These are phyloP conservation scores for Choricystis sp. DNA, from an alignment of 139 green algal genomes.

Conservation along the genomic window DNA sequence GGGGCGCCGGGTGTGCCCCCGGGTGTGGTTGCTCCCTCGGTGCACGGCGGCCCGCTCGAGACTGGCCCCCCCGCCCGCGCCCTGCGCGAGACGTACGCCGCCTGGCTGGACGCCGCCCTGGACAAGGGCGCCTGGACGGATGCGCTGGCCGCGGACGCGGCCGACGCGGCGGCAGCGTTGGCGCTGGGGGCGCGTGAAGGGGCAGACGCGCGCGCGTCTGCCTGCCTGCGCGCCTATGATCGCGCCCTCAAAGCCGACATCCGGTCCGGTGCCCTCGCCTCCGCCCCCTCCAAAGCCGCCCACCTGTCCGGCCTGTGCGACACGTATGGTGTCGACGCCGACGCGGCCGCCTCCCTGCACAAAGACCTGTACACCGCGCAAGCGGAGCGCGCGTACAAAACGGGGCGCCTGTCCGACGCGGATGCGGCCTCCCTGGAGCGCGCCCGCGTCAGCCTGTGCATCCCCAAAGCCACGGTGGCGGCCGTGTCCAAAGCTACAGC, in stretches of 20 bases:
- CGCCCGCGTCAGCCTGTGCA: slow-evolving; percentile 71
- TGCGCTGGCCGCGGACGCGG: slow-evolving; percentile 37
- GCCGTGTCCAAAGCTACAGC: slow-evolving; percentile 33
- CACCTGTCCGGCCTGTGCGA: slow-evolving; percentile 71
- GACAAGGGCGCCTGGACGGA: slow-evolving; percentile 23
- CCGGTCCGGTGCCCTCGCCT: slow-evolving; percentile 28
- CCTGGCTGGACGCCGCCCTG: slow-evolving; percentile 52
- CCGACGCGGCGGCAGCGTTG: slow-evolving; percentile 46
- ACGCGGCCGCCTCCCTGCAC: slow-evolving; percentile 67
- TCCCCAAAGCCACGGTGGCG: slow-evolving; percentile 38
- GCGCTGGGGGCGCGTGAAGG: slow-evolving; percentile 65
- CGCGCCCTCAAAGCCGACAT: slow-evolving; percentile 57
- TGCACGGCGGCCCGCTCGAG: slow-evolving; percentile 19
- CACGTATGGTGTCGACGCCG: slow-evolving; percentile 42
- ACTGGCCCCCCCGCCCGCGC: background rate
- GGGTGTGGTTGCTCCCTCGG: slow-evolving; percentile 22
- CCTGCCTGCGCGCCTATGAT: slow-evolving; percentile 50
- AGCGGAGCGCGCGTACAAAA: slow-evolving; percentile 45
- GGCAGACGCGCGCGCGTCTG: slow-evolving; percentile 31
- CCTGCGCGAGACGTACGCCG: background rate
- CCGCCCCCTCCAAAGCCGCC: slow-evolving; percentile 27
- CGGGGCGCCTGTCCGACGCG: slow-evolving; percentile 44
- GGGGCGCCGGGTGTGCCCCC: slow-evolving; percentile 14
- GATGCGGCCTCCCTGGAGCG: slow-evolving; percentile 54
- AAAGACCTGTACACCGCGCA: slow-evolving; percentile 63